Evolutionary conservation across 108 stramenopile genomes (phyloP).

Genomic region (Skeletonema potamos): DNA sequence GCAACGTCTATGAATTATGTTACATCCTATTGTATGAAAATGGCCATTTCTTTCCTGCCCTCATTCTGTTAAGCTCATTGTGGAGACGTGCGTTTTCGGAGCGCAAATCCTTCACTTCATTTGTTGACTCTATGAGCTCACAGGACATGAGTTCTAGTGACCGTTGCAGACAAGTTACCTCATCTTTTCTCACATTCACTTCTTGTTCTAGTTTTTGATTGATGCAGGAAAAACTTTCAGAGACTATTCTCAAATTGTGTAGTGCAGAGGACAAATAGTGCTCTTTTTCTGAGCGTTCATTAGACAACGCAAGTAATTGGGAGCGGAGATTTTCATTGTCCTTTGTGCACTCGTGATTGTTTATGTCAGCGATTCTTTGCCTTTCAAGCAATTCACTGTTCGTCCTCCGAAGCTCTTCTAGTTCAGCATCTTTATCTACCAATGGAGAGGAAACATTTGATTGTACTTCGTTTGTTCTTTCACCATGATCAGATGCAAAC

Average conservation of each 20-base stretch:
- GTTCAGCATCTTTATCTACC: not conserved
- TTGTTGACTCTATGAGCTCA: not conserved
- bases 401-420: not conserved
- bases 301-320: not conserved
- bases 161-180: not conserved
- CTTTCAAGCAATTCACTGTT: not conserved
- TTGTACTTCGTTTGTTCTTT: not conserved
- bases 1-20: not conserved
- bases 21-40: not conserved
- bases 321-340: not conserved
- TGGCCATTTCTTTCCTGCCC: not conserved
- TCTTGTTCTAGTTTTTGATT: not conserved
- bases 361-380: not conserved
- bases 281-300: not conserved
- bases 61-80: not conserved
- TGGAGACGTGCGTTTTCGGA: not conserved
- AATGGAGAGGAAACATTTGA: not conserved
- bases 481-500: not conserved
- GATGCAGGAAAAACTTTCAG: not conserved
- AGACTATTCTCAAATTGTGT: not conserved
- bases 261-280: not conserved
- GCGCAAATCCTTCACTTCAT: not conserved
- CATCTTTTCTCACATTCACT: not conserved
- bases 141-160: not conserved
- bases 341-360: not conserved